These are phyloP conservation scores for Barnettozyma salicaria DNA, from an alignment of 805 yeast species.

Conservation along the genomic window DNA sequence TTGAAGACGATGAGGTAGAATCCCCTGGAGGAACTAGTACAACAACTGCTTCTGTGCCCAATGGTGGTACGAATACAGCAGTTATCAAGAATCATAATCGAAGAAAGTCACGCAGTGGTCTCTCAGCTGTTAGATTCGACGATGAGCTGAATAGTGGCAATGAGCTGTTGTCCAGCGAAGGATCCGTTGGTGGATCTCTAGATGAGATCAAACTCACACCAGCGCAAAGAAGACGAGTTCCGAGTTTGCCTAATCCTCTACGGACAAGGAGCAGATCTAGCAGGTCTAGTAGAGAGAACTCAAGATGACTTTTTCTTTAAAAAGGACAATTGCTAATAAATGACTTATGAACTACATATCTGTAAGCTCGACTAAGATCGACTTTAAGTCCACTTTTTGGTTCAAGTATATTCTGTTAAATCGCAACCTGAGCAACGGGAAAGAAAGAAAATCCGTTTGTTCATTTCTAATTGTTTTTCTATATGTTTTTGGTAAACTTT, in stretches of 20 bases:
- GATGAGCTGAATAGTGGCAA: constrained; percentile 7
- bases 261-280: constrained; percentile 26
- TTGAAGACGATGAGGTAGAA: constrained; percentile 11
- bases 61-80: no score
- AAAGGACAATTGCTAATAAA: background rate
- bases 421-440: constrained; percentile 3
- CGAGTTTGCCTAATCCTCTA: constrained; percentile 23
- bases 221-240: constrained; percentile 25
- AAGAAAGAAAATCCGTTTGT: no score
- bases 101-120: constrained; percentile 25
- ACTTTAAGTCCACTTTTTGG: no score
- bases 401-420: no score
- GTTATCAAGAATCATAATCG: constrained; percentile 21
- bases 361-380: no score
- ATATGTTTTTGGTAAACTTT: no score
- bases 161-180: background rate
- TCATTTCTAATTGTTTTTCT: no score
- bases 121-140: constrained; percentile 23
- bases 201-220: constrained; percentile 15
- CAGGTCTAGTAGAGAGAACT: constrained; percentile 23
- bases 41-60: background rate
- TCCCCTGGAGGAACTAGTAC: constrained; percentile 4
- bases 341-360: constrained; percentile 1
- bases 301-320: constrained; percentile 8
- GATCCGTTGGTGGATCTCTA: background rate